A percentile compares a stretch with the other conserved stretches of the same genome.
phyloP scores from a whole-genome alignment of 2,329 filamentous ascomycete genomes.

The Chaetomiaceae sp. region DNA sequence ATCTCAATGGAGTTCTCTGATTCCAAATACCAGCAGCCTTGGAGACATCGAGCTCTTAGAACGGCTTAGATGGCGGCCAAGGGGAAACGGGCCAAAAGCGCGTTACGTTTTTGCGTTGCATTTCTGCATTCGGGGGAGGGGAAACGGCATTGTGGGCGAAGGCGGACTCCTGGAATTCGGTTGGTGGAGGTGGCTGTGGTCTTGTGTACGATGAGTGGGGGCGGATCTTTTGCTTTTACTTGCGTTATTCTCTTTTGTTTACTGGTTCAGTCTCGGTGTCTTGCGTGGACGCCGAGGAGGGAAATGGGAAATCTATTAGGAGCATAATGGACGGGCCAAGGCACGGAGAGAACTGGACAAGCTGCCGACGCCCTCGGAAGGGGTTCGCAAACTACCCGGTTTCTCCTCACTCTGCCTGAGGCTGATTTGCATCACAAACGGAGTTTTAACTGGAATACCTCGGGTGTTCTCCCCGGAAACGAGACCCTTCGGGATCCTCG shows the following conservation, averaged over 20 bases:
- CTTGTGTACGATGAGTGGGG: constrained; percentile 25
- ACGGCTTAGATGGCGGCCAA: constrained; percentile 22
- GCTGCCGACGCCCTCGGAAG: constrained; percentile 11
- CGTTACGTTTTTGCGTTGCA: constrained; percentile 25
- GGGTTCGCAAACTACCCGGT: constrained; percentile 12
- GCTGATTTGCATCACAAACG: constrained; percentile 15
- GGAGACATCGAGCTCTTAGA: constrained; percentile 25
- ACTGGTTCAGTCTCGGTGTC: constrained; percentile 15
- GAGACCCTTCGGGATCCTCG: constrained; percentile 11
- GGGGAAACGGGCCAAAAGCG: constrained; percentile 22
- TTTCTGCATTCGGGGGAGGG: constrained; percentile 23
- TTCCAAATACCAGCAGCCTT: constrained; percentile 20
- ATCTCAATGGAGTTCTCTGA: constrained; percentile 16
- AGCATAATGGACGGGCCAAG: constrained; percentile 24
- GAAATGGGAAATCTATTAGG: constrained; percentile 17
- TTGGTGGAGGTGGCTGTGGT: constrained; percentile 19
- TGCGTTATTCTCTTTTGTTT: constrained; percentile 6
- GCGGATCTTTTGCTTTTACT: constrained; percentile 13
- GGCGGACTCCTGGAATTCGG: constrained; percentile 21
- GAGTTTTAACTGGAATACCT: constrained; percentile 15
- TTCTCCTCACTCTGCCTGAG: constrained; percentile 7
- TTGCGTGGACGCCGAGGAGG: constrained; percentile 14
- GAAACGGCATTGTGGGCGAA: constrained; percentile 21
- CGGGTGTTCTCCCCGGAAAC: constrained; percentile 9
- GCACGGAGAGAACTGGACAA: constrained; percentile 20